Evolutionary conservation across 192 early-diverging fungal genomes (phyloP).

Genomic region (Entophlyctis helioformis): DNA sequence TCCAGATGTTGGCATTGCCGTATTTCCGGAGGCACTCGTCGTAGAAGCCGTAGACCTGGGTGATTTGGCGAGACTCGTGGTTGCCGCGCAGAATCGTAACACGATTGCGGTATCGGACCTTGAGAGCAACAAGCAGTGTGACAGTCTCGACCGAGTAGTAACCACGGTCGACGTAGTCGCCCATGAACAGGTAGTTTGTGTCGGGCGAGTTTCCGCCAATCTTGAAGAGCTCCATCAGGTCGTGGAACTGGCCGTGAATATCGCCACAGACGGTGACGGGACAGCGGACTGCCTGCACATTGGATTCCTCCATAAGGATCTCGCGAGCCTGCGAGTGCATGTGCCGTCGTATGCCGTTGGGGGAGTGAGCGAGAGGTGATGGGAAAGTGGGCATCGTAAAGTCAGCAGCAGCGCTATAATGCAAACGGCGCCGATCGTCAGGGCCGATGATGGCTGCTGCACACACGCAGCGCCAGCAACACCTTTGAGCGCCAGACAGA

Average conservation of each 20-base stretch:
- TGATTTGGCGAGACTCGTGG: slow-evolving; percentile 88
- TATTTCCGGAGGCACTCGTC: slow-evolving; percentile 95
- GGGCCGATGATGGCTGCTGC: too few relatives aligned
- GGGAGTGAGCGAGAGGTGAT: too few relatives aligned
- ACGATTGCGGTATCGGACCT: slow-evolving; percentile 87
- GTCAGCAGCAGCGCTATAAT: too few relatives aligned
- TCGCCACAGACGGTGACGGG: slow-evolving; percentile 98
- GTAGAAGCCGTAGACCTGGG: slow-evolving; percentile 98
- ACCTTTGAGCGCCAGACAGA: too few relatives aligned
- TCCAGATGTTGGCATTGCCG: slow-evolving; percentile 92
- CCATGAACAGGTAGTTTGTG: slow-evolving; percentile 98
- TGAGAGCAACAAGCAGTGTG: slow-evolving; percentile 84
- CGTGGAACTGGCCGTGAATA: slow-evolving; percentile 97
- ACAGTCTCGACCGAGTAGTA: slow-evolving; percentile 97
- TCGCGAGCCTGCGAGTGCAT: slow-evolving; percentile 69
- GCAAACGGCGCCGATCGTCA: too few relatives aligned
- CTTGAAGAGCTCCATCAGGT: slow-evolving; percentile 84
- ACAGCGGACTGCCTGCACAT: slow-evolving; percentile 90
- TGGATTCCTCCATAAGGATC: slow-evolving; percentile 89
- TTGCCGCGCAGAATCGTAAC: slow-evolving; percentile 90
- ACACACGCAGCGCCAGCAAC: too few relatives aligned
- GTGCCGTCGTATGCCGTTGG: too few relatives aligned
- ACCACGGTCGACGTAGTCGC: slow-evolving; percentile 94
- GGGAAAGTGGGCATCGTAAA: too few relatives aligned
- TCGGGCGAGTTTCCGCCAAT: slow-evolving; percentile 93